Percentiles rank a stretch among this genome's conserved stretches.
phyloP scores from a whole-genome alignment of 192 early-diverging fungal genomes.

The Umbelopsis ramanniana region DNA sequence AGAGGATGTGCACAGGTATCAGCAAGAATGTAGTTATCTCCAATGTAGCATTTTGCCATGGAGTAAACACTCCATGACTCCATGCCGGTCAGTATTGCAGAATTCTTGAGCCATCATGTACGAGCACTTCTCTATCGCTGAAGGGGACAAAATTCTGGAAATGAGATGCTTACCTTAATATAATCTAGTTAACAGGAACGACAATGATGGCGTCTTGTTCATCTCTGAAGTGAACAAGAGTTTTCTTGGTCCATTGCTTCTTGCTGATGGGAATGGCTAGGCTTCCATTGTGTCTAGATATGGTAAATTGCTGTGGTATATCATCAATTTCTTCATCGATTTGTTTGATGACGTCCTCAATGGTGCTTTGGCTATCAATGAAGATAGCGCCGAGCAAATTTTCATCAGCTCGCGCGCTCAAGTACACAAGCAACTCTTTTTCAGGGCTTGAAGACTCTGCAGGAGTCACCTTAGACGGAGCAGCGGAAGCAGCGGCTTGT shows the following conservation, averaged over 20 bases:
- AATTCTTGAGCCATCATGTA: slow-evolving; percentile 23
- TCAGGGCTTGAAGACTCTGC: slow-evolving; percentile 32
- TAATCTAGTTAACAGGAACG: slow-evolving; percentile 8
- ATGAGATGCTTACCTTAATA: not conserved
- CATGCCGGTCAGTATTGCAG: slow-evolving; percentile 21
- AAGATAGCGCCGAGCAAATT: slow-evolving; percentile 66
- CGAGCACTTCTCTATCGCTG: not conserved
- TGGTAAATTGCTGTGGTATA: slow-evolving; percentile 48
- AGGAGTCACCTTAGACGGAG: not conserved
- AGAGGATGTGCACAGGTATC: slow-evolving; percentile 4
- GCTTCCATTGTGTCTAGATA: slow-evolving; percentile 62
- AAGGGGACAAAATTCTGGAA: not conserved
- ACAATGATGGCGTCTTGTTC: slow-evolving; percentile 56
- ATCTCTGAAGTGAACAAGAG: slow-evolving; percentile 57
- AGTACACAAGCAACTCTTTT: slow-evolving; percentile 64
- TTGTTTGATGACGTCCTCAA: slow-evolving; percentile 41
- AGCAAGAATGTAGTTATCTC: slow-evolving; percentile 25
- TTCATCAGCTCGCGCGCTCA: slow-evolving; percentile 44
- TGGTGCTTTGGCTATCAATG: slow-evolving; percentile 49
- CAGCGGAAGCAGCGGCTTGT: not conserved
- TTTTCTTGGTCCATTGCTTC: slow-evolving; percentile 59
- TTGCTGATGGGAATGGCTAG: slow-evolving; percentile 59
- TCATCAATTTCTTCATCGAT: slow-evolving; percentile 65
- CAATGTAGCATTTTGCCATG: not conserved
- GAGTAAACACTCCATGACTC: not conserved